A percentile compares a stretch with the other conserved stretches of the same genome.
phyloP scores from a whole-genome alignment of 345 rosid species.

The Ricinus communis region DNA sequence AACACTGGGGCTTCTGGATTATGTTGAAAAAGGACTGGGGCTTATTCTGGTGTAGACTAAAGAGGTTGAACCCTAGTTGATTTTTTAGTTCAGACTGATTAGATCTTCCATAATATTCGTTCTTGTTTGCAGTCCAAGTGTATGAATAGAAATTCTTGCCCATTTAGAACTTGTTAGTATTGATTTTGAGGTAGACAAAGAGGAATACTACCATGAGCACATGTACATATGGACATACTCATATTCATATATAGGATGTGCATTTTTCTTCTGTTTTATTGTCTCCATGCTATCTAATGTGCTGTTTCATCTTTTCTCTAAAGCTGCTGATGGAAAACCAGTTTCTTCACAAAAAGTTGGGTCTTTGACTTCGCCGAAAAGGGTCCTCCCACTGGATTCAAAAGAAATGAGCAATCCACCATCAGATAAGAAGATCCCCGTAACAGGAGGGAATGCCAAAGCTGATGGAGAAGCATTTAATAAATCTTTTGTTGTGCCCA shows the following conservation, averaged over 20 bases:
- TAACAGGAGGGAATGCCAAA: conserved; percentile 28
- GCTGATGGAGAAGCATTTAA: conserved; percentile 45
- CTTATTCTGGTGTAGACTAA: not conserved
- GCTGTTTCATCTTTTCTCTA: conserved; percentile 26
- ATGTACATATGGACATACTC: not conserved
- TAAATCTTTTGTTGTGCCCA: conserved; percentile 42
- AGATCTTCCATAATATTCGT: not conserved
- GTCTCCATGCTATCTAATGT: conserved; percentile 23
- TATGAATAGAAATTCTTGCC: not conserved
- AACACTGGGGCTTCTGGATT: not conserved
- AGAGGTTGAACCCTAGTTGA: not conserved
- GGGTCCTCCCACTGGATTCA: conserved; percentile 32
- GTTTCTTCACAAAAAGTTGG: conserved; percentile 44
- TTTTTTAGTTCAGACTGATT: not conserved
- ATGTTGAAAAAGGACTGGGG: not conserved
- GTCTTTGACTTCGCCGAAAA: conserved; percentile 49
- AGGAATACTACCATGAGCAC: not conserved
- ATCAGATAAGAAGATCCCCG: conserved; percentile 42
- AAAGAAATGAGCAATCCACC: conserved; percentile 29
- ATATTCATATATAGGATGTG: not conserved
- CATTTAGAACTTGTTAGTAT: not conserved
- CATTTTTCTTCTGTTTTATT: not conserved
- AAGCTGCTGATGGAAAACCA: conserved; percentile 69
- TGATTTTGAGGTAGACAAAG: not conserved
- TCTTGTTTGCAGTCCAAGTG: not conserved